These are phyloP conservation scores for Postia placenta DNA, from an alignment of 768 basidiomycete species.

Conservation along the genomic window DNA sequence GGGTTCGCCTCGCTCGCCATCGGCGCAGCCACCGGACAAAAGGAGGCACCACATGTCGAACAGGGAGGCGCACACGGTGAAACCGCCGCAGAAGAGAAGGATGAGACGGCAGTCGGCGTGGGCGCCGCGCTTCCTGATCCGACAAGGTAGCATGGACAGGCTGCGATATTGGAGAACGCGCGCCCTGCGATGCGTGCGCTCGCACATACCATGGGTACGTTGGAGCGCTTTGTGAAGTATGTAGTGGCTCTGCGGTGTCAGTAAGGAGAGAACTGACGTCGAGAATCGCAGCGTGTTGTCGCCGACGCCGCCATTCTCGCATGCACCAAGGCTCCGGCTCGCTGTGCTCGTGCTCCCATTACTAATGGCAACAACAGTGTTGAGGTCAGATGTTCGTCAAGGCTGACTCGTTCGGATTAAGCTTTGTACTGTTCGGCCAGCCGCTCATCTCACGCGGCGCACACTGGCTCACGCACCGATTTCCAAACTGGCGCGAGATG, in stretches of 20 bases:
- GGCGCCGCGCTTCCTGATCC: constrained; percentile 24
- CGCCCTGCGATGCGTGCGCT: constrained; percentile 29
- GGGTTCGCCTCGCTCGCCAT: constrained; percentile 26
- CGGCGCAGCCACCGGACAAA: constrained; percentile 24
- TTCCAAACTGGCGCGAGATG: constrained; percentile 32
- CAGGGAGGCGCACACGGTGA: constrained; percentile 17
- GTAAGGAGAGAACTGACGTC: too few relatives aligned
- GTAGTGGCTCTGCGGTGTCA: too few relatives aligned
- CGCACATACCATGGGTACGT: constrained; percentile 31
- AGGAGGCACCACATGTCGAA: constrained; percentile 8
- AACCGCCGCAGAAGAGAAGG: constrained; percentile 20
- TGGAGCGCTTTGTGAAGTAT: constrained; percentile 33
- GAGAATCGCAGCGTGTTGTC: constrained; percentile 33
- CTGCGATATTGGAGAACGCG: constrained; percentile 28
- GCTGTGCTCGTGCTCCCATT: constrained; percentile 26
- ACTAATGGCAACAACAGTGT: constrained; percentile 22
- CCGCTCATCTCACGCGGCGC: constrained; percentile 27
- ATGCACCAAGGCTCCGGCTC: constrained; percentile 23
- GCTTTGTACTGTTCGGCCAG: constrained; percentile 36
- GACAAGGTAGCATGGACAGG: constrained; percentile 24
- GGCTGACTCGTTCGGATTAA: constrained; percentile 24
- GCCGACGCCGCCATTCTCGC: constrained; percentile 31
- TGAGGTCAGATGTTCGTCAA: constrained; percentile 27
- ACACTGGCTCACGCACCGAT: constrained; percentile 24
- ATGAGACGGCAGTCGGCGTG: constrained; percentile 9